Conservation (phyloP, 225 moss, liverwort and hornwort species). For the Climacium dendroides region DNA sequence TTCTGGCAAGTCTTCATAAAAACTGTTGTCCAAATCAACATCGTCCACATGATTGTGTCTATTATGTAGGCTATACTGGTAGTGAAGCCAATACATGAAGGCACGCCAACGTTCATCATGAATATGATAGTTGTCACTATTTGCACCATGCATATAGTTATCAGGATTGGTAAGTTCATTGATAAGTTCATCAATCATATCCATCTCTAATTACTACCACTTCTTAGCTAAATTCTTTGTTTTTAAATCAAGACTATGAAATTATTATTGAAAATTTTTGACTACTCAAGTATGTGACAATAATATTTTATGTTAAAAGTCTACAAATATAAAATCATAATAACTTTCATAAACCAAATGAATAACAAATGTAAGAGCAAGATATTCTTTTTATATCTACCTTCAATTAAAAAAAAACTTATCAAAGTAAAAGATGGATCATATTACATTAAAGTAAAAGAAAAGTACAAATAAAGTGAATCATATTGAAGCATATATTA, state of each 20-base stretch:
- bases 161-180: fast-evolving
- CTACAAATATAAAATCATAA: background rate
- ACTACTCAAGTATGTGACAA: no score
- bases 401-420: background rate
- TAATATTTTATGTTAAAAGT: background rate
- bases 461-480: background rate
- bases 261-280: background rate
- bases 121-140: no score
- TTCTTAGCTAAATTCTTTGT: background rate
- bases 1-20: slow-evolving; percentile 33
- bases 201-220: background rate
- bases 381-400: background rate
- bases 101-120: no score
- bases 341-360: background rate
- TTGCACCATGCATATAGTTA: background rate
- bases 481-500: background rate
- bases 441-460: background rate
- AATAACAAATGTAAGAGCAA: background rate
- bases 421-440: background rate
- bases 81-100: no score
- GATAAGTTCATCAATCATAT: no score
- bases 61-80: no score
- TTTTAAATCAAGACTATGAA: background rate
- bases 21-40: background rate
- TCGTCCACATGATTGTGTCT: no score